Percentiles rank a stretch among this genome's conserved stretches.
Evolutionary conservation across 1,139 yeast species (phyloP).

Genomic region (Candida sp.): DNA sequence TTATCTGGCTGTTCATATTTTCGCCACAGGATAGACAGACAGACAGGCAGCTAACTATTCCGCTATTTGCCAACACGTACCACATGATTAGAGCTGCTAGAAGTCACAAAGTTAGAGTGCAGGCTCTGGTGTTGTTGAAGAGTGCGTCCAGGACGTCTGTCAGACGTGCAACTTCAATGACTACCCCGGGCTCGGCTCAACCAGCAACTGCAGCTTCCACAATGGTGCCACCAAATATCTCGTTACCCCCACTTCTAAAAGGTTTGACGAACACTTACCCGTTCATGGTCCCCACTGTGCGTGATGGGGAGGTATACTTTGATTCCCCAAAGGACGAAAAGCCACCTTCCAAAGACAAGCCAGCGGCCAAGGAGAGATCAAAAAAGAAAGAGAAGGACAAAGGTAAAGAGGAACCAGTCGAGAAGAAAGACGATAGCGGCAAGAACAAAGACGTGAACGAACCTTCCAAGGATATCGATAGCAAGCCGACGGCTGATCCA

Average conservation of each 20-base stretch:
- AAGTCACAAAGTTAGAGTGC: background rate
- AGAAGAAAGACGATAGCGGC: conserved; percentile 15
- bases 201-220: background rate
- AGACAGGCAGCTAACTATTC: no score
- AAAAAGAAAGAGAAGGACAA: conserved; percentile 12
- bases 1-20: background rate
- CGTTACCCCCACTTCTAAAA: conserved; percentile 1
- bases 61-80: background rate
- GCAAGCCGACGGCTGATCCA: conserved; percentile 14
- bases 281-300: background rate
- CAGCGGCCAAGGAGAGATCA: conserved; percentile 1
- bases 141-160: background rate
- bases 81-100: conserved; percentile 4
- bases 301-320: background rate
- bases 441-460: conserved; percentile 12
- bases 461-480: conserved; percentile 5
- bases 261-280: background rate
- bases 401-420: conserved; percentile 15
- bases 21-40: background rate
- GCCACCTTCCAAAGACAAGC: conserved; percentile 5
- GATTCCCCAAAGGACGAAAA: conserved; percentile 3
- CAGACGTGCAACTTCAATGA: conserved; percentile 1
- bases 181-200: background rate
- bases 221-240: background rate
- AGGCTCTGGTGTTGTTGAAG: background rate